Evolutionary conservation across 345 rosid genomes (phyloP).

Genomic region (Murraya paniculata): DNA sequence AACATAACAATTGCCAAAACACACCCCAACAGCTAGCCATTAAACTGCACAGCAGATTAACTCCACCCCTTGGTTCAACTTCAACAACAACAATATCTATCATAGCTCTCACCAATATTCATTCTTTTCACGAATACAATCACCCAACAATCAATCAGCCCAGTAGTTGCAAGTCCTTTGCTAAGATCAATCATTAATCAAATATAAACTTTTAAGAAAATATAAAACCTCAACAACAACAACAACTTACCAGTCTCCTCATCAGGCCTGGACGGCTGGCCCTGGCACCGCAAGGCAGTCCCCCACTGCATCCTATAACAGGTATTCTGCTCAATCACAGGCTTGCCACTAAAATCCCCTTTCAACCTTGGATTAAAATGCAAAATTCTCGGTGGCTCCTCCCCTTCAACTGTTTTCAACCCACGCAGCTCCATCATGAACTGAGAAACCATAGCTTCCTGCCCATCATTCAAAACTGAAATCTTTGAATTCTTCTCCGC

Average conservation of each 20-base stretch:
- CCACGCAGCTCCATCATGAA: conserved; percentile 87
- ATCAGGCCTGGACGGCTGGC: conserved; percentile 71
- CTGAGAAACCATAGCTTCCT: conserved; percentile 68
- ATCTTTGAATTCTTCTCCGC: conserved; percentile 59
- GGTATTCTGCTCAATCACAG: conserved; percentile 93
- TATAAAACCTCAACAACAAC: not conserved
- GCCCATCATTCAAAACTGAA: conserved; percentile 42
- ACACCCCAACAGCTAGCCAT: not conserved
- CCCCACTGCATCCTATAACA: conserved; percentile 99
- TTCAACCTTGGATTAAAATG: conserved; percentile 90
- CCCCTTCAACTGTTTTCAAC: conserved; percentile 81
- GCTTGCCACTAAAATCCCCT: conserved; percentile 84
- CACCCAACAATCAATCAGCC: not conserved
- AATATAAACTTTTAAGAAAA: not conserved
- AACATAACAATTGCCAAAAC: not conserved
- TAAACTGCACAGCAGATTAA: not conserved
- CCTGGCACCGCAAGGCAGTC: conserved; percentile 72
- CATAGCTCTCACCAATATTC: not conserved
- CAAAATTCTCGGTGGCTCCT: conserved; percentile 91
- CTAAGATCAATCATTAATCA: not conserved
- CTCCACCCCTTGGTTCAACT: not conserved
- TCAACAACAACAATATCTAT: not conserved
- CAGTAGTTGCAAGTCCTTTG: not conserved
- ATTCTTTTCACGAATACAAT: not conserved
- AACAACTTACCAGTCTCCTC: conserved; percentile 73